Percentiles rank a stretch among this genome's conserved stretches.
Evolutionary conservation across 1,284 basidiomycete genomes (phyloP).

Genomic region (Ustilago nuda): DNA sequence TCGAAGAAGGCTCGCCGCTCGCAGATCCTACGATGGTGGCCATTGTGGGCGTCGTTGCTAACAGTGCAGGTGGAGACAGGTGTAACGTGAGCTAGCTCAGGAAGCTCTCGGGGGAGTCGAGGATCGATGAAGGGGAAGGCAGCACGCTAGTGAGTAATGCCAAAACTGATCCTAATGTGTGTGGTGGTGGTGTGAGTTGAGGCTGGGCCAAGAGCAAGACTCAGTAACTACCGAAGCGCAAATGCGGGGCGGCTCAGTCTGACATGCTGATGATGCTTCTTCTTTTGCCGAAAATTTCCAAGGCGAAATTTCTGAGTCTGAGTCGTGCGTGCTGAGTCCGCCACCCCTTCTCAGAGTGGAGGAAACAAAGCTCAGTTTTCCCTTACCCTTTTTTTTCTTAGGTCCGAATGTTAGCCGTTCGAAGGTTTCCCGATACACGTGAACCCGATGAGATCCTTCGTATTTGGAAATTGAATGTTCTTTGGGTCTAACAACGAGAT

Average conservation of each 20-base stretch:
- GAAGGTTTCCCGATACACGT: background rate
- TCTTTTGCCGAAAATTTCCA: conserved; percentile 30
- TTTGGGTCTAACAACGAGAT: background rate
- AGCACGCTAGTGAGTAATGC: conserved; percentile 1
- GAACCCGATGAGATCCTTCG: background rate
- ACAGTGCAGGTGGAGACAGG: background rate
- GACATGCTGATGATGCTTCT: background rate
- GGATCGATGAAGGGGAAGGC: background rate
- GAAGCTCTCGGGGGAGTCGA: background rate
- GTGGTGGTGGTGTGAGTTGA: conserved; percentile 2
- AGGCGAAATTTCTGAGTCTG: conserved; percentile 5
- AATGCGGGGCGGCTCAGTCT: conserved; percentile 33
- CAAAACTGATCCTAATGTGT: background rate
- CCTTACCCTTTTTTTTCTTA: conserved; percentile 1
- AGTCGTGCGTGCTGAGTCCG: conserved; percentile 22
- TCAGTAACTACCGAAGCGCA: background rate
- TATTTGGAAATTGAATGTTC: background rate
- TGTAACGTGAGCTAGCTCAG: background rate
- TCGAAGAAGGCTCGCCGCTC: conserved; percentile 32
- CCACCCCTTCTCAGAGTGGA: conserved; percentile 18
- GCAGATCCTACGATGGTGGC: conserved; percentile 40
- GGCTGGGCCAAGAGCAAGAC: background rate
- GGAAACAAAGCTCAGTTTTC: conserved; percentile 13
- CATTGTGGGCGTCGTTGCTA: conserved; percentile 18
- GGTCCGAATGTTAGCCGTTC: conserved; percentile 22